phyloP scores from a whole-genome alignment of 108 stramenopile genomes.

The Pseudonitzschia delicatissima region DNA sequence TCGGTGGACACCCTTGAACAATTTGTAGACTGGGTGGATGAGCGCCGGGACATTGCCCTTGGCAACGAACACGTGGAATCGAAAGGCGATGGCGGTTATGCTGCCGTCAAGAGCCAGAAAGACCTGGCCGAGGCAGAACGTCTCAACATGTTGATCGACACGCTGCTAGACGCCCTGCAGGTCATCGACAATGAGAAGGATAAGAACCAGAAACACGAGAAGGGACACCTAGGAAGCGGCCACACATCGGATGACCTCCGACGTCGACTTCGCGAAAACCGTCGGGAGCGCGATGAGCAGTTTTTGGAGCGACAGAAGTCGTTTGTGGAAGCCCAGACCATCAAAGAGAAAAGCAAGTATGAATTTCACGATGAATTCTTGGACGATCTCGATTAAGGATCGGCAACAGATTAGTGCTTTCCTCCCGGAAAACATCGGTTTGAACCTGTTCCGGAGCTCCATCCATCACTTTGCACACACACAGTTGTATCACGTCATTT shows the following conservation, averaged over 20 bases:
- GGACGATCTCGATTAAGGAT: background rate
- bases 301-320: slow-evolving; percentile 15
- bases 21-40: slow-evolving; percentile 20
- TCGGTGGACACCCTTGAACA: slow-evolving; percentile 22
- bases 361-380: background rate
- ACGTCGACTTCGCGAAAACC: slow-evolving; percentile 3
- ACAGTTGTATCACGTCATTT: too few species aligned
- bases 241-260: slow-evolving; percentile 2
- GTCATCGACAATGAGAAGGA: slow-evolving; percentile 16
- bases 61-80: slow-evolving; percentile 15
- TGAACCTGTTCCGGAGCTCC: too few species aligned
- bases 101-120: background rate
- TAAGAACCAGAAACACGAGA: background rate
- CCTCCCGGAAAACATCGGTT: too few species aligned
- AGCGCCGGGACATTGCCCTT: slow-evolving; percentile 9
- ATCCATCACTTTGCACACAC: too few species aligned
- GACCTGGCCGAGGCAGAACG: slow-evolving; percentile 7
- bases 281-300: slow-evolving; percentile 22
- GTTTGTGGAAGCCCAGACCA: slow-evolving; percentile 19
- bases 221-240: slow-evolving; percentile 13
- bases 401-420: background rate
- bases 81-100: background rate
- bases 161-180: slow-evolving; percentile 4
- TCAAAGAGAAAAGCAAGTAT: slow-evolving; percentile 21
- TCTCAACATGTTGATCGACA: background rate